Conservation (phyloP, 208 protist genomes). For the Trypanosoma mega region DNA sequence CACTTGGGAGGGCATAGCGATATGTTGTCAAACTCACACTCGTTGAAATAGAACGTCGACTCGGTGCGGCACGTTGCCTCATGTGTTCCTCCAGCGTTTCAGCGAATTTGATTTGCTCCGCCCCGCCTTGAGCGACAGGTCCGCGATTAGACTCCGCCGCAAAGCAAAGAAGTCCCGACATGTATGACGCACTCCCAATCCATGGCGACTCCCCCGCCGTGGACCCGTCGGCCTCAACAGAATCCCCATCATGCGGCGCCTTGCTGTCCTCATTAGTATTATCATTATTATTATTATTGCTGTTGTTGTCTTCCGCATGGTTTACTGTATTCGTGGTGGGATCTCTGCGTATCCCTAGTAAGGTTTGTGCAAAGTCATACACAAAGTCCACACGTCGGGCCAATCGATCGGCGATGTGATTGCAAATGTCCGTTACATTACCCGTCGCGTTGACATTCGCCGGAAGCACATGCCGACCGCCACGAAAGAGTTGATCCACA, state of each 20-base stretch:
- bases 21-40: constrained; percentile 26
- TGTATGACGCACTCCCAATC: constrained; percentile 50
- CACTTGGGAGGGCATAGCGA: constrained; percentile 27
- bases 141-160: constrained; percentile 44
- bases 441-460: constrained; percentile 9
- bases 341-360: constrained; percentile 24
- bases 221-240: too few species aligned
- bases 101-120: constrained; percentile 35
- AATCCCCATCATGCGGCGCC: too few species aligned
- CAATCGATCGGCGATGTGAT: constrained; percentile 28
- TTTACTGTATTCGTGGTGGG: too few species aligned
- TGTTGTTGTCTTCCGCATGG: too few species aligned
- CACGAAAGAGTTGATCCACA: constrained; percentile 68
- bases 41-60: constrained; percentile 2
- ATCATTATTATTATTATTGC: too few species aligned
- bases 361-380: constrained; percentile 45
- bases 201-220: constrained; percentile 14
- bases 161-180: constrained; percentile 51
- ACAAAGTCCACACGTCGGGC: constrained; percentile 57
- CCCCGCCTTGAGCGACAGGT: constrained; percentile 39
- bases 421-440: constrained; percentile 19
- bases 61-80: constrained; percentile 19
- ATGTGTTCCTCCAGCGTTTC: constrained; percentile 52
- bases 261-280: too few species aligned
- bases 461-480: constrained; percentile 23